Base-by-base conservation (phyloP, 345 rosid species). In the Streptanthus diversifolius region DNA sequence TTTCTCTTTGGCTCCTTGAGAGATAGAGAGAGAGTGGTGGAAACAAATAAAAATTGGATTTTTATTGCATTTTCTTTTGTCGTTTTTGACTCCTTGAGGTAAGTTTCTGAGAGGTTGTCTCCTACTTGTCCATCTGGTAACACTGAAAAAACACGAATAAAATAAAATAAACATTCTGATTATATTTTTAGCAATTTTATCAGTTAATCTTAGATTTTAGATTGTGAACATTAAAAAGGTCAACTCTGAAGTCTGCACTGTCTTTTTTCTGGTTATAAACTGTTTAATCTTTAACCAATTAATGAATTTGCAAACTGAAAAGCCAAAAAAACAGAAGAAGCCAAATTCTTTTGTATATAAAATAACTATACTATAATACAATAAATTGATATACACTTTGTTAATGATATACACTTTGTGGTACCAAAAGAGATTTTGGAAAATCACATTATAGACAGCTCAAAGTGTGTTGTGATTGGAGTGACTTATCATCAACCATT, bases 371-470 rank as follows among this genome's bases (percentile, higher is more conserved):
- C 65, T 55, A 65, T 56, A 48, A 58, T 39, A 39, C 64, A 75
- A 61, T 75, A 68, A 68, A 61, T 41, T 75, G 75, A 76, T n/a
- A n/a, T n/a, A n/a, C n/a, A n/a, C n/a, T n/a, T n/a, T 76, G 79
- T 43, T 45, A 76, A 76, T 69, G 52, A 76, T 76, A 40, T 62
- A 58, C 7, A 62, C 58, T 61, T 68, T 68, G 74, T 75, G 74
- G 74, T 75, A 75, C 74, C 79, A 75, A 68, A 75, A 68, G 51
- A 75, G 58, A 53, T 68, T 68, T 62, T 30, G 51, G 65, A 19
- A 68, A 62, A 61, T 68, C 70, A 61, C 70, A 54, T 74, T 67
- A 59, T 68, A 68, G 74, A 57, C 79, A 75, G 79, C 79, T 75
- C 79, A 68, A 75, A 61, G 52, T 35, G 59, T 75, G n/a, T 68